phyloP scores from a whole-genome alignment of 805 yeast genomes.

The Vanderwaltozyma tropicalis region DNA sequence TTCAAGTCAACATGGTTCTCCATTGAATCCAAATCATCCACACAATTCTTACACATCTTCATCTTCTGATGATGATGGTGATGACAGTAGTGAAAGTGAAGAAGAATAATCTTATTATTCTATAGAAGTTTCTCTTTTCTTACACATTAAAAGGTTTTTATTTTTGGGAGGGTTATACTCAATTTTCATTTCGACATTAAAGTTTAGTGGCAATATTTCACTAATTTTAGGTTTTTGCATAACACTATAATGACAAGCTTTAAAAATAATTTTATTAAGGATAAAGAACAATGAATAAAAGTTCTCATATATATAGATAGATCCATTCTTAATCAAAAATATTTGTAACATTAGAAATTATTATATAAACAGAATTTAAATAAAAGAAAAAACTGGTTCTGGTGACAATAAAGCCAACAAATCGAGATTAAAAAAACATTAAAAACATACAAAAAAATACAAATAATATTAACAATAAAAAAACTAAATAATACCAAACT shows the following conservation, averaged over 20 bases:
- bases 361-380: not conserved
- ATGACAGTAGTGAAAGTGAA: slow-evolving; percentile 57
- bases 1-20: slow-evolving; percentile 32
- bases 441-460: too few relatives aligned
- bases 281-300: not conserved
- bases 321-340: not conserved
- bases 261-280: not conserved
- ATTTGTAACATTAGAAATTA: slow-evolving; percentile 3
- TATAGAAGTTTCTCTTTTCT: too few relatives aligned
- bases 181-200: too few relatives aligned
- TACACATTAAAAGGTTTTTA: too few relatives aligned
- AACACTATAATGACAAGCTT: not conserved
- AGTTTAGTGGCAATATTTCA: too few relatives aligned
- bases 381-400: too few relatives aligned
- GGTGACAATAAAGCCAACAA: too few relatives aligned
- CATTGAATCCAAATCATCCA: slow-evolving; percentile 21
- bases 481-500: too few relatives aligned
- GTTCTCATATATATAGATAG: slow-evolving; percentile 2
- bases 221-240: not conserved
- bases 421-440: too few relatives aligned
- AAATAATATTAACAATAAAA: too few relatives aligned
- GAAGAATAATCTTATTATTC: slow-evolving; percentile 40
- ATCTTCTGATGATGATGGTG: slow-evolving; percentile 35
- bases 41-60: slow-evolving; percentile 7
- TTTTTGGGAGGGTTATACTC: too few relatives aligned